A percentile compares a stretch with the other conserved stretches of the same genome.
Evolutionary conservation across 352 stramenopile genomes (phyloP).

Genomic region (Globisporangium ultimum): DNA sequence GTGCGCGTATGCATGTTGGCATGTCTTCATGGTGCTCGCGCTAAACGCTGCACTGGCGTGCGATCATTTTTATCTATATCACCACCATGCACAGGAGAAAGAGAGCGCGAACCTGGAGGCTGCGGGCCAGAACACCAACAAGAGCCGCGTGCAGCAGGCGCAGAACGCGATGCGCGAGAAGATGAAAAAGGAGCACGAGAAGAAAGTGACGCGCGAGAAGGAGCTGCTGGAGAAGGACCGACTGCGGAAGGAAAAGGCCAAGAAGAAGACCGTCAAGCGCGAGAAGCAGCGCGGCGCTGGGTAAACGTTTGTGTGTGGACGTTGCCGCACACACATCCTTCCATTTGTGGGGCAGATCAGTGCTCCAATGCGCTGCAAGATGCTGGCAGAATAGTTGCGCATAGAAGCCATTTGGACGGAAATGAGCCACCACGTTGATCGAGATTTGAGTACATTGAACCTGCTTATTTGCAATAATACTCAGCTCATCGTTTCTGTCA

Average conservation of each 20-base stretch:
- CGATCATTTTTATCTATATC: too few species aligned
- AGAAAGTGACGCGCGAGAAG: slow-evolving; percentile 52
- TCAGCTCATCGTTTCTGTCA: too few species aligned
- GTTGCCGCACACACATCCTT: too few species aligned
- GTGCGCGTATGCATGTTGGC: slow-evolving; percentile 9
- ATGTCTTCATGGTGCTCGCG: too few species aligned
- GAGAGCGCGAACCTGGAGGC: slow-evolving; percentile 22
- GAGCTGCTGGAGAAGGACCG: slow-evolving; percentile 47
- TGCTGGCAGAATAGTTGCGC: too few species aligned
- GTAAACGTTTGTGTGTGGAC: slow-evolving; percentile 11
- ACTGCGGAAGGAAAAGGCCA: slow-evolving; percentile 52
- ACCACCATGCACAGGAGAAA: slow-evolving; percentile 23
- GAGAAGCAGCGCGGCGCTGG: slow-evolving; percentile 55
- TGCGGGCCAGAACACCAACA: slow-evolving; percentile 41
- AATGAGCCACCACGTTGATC: too few species aligned
- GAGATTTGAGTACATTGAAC: too few species aligned
- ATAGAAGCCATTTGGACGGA: too few species aligned
- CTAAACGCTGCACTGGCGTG: neutral
- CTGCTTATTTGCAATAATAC: too few species aligned
- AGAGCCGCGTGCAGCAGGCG: slow-evolving; percentile 33
- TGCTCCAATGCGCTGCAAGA: too few species aligned
- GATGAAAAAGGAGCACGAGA: slow-evolving; percentile 58
- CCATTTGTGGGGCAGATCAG: too few species aligned
- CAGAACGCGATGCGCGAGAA: slow-evolving; percentile 38
- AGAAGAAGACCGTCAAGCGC: slow-evolving; percentile 52